Evolutionary conservation across 2,329 filamentous ascomycete genomes (phyloP), one percentile per base, ranked within the genome.

Genomic region (Aspergillus aculeatus): DNA sequence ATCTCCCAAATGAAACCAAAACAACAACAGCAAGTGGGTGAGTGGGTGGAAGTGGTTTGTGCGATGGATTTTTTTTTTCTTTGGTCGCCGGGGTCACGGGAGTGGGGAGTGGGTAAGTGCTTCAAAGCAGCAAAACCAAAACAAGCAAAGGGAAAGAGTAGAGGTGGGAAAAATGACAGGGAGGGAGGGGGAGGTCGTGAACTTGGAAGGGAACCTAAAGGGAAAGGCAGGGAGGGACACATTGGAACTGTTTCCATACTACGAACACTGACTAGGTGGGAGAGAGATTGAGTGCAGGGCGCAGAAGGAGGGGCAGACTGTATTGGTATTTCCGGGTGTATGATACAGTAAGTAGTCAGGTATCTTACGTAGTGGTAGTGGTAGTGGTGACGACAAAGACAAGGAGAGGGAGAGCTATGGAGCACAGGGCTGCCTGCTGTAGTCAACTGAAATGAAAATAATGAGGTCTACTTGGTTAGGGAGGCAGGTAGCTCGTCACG

Each of bases 71-170:
- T 47, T 51, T 51, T 56, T 50, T 32, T 14, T 32, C 60, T 59
- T 49, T 61, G 66, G 72, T 74, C 71, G 72, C 71, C 66, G 60
- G 68, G 72, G 70, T 67, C 70, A 70, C 68, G 61, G 44, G 38
- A 58, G 58, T 66, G 64, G 58, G 63, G 62, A 62, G 61, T 64
- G 62, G 61, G 57, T 54, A 56, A 35, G 58, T 60, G 56, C 68
- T 70, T 57, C 58, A 71, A 44, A 71, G 63, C 54, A 70, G 72
- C 54, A 74, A 75, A 75, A 75, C 55, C 71, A 75, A 73, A 75
- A 75, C 70, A 75, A 75, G 62, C 65, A 67, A 62, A 62, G 41
- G 41, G 49, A 26, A 48, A 23, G 63, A 66, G 65, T 14, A 35
- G 32, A 35, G 11, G 11, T 35, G 65, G 63, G 62, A 57, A 62